Evolutionary conservation across 495 filamentous ascomycete genomes (phyloP).

Genomic region (Articulospora tetracladia): DNA sequence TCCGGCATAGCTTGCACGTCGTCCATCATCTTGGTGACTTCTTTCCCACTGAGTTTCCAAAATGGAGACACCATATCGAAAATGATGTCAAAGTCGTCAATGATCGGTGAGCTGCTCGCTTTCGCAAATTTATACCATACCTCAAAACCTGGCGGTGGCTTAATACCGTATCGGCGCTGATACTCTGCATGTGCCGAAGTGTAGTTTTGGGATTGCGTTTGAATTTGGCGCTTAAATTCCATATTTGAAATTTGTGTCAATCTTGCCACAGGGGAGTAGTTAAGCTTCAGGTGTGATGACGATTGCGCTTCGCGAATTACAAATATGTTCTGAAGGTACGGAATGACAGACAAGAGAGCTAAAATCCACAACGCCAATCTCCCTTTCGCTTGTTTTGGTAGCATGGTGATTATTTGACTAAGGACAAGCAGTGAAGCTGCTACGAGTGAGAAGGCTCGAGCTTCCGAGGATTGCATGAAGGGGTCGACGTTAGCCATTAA

Average conservation of each 20-base stretch:
- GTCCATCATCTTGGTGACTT: neutral
- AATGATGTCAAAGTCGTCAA: conserved; percentile 67
- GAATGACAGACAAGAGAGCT: neutral
- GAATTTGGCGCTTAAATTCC: neutral
- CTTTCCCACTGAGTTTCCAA: neutral
- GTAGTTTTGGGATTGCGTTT: neutral
- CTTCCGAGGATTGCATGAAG: neutral
- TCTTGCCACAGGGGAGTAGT: neutral
- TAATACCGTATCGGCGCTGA: conserved; percentile 42
- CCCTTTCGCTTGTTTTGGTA: neutral
- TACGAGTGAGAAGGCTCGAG: neutral
- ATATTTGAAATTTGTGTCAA: neutral
- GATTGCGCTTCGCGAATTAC: neutral
- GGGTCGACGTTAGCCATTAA: neutral
- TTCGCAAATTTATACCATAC: conserved; percentile 65
- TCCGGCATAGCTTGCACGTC: neutral
- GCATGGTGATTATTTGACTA: neutral
- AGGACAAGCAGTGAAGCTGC: neutral
- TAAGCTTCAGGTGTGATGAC: neutral
- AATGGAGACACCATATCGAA: neutral
- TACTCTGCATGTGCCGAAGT: conserved; percentile 45
- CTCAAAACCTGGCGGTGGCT: conserved; percentile 57
- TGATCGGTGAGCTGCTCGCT: conserved; percentile 51
- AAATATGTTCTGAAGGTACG: neutral
- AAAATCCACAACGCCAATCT: neutral